Conservation (phyloP, 257 asterid species). For the Nicotiana undulata region DNA sequence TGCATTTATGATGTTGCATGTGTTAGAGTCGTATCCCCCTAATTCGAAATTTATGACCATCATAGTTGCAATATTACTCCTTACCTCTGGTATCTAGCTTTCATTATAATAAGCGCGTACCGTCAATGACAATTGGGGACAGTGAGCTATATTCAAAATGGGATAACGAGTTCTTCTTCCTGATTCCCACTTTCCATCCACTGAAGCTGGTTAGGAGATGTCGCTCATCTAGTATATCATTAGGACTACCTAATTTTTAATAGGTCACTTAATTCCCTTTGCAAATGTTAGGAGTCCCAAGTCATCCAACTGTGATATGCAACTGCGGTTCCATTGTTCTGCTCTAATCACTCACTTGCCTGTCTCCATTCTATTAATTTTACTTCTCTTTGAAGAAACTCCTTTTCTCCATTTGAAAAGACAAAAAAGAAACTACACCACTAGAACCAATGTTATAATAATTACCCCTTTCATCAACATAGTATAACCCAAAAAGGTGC, state of each 20-base stretch:
- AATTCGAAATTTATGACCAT: too few species aligned
- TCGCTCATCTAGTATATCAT: neutral
- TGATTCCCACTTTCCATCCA: neutral
- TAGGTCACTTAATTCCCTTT: neutral
- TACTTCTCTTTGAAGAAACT: neutral
- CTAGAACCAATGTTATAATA: neutral
- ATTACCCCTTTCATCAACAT: neutral
- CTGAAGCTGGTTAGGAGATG: neutral
- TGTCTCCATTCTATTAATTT: neutral
- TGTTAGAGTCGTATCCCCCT: too few species aligned
- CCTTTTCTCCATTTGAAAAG: neutral
- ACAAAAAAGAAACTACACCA: neutral
- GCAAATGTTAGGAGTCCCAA: neutral
- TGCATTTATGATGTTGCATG: neutral
- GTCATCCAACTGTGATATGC: neutral
- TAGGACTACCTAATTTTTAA: neutral
- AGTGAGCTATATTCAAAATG: neutral
- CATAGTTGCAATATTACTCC: neutral
- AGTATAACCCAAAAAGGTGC: neutral
- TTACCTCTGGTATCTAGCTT: neutral
- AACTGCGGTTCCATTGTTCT: neutral
- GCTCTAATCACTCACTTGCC: neutral
- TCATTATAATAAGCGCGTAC: neutral
- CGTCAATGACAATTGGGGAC: neutral
- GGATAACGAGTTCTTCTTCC: neutral